Evolutionary conservation across 1,139 yeast species (phyloP).

Genomic region (Suhomyces taliae): DNA sequence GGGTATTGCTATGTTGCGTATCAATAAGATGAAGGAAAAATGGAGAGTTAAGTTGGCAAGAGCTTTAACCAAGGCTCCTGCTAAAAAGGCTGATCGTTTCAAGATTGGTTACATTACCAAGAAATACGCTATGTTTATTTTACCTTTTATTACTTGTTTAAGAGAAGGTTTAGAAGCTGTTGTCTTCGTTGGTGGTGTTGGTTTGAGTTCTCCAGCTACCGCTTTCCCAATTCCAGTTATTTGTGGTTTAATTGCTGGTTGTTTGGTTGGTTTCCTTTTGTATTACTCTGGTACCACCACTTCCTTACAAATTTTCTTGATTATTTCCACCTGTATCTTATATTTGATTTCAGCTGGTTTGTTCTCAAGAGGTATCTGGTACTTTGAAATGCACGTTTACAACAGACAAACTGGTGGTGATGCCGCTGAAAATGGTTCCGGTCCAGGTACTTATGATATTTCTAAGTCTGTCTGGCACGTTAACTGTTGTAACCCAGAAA

Average conservation of each 20-base stretch:
- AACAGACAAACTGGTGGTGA: conserved; percentile 59
- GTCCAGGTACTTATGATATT: conserved; percentile 93
- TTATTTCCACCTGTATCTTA: conserved; percentile 42
- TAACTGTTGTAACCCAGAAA: conserved; percentile 91
- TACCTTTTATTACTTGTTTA: conserved; percentile 46
- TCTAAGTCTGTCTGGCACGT: conserved; percentile 88
- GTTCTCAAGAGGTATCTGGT: conserved; percentile 77
- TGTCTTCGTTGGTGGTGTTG: conserved; percentile 49
- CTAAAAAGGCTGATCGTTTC: conserved; percentile 16
- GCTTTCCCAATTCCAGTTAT: conserved; percentile 43
- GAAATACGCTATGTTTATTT: conserved; percentile 39
- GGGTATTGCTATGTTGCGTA: conserved; percentile 31
- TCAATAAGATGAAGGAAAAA: conserved; percentile 44
- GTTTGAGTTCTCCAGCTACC: conserved; percentile 40
- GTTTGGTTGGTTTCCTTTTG: conserved; percentile 35
- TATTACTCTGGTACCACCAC: conserved; percentile 44
- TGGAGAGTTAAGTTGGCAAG: conserved; percentile 51
- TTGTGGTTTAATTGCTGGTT: conserved; percentile 37
- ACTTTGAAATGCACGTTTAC: conserved; percentile 69
- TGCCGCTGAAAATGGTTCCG: conserved; percentile 85
- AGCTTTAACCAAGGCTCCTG: conserved; percentile 26
- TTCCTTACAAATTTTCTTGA: conserved; percentile 43
- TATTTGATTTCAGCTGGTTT: conserved; percentile 48
- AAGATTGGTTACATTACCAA: conserved; percentile 26
- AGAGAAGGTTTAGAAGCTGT: conserved; percentile 52